These are phyloP conservation scores for Penicillium manginii DNA, from an alignment of 495 filamentous ascomycete genomes.

Conservation along the genomic window DNA sequence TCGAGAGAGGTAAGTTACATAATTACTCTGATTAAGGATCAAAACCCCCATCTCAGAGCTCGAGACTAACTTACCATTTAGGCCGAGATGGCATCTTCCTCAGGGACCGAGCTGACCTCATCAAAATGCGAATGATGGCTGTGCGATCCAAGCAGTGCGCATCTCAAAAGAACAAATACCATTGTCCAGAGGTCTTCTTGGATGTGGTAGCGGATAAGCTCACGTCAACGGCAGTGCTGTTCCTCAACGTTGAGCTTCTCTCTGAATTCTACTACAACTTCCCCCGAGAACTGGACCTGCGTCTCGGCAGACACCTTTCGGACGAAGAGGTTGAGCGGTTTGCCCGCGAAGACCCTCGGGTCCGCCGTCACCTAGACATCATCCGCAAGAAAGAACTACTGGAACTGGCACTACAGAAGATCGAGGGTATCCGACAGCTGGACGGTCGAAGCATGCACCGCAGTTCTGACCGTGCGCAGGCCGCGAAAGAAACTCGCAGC, in stretches of 20 bases:
- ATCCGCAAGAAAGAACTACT: slow-evolving; percentile 90
- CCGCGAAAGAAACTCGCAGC: slow-evolving; percentile 36
- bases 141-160: slow-evolving; percentile 87
- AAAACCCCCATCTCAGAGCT: background rate
- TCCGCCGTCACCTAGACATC: slow-evolving; percentile 85
- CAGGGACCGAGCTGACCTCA: slow-evolving; percentile 81
- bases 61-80: slow-evolving; percentile 39
- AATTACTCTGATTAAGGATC: slow-evolving; percentile 2
- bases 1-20: slow-evolving; percentile 68
- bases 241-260: slow-evolving; percentile 95
- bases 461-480: slow-evolving; percentile 32
- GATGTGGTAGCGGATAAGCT: slow-evolving; percentile 96
- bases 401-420: slow-evolving; percentile 90
- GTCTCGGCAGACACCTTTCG: slow-evolving; percentile 81
- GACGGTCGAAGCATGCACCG: slow-evolving; percentile 55
- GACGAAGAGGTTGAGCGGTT: slow-evolving; percentile 83
- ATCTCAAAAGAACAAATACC: slow-evolving; percentile 82
- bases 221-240: slow-evolving; percentile 90
- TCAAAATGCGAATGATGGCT: slow-evolving; percentile 86
- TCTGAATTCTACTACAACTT: slow-evolving; percentile 98
- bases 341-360: slow-evolving; percentile 87
- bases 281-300: slow-evolving; percentile 84
- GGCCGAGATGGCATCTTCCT: slow-evolving; percentile 93
- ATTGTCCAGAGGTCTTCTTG: slow-evolving; percentile 96
- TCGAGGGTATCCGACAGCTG: slow-evolving; percentile 81